phyloP scores from a whole-genome alignment of 371 early-diverging fungal genomes.

The Lichtheimia corymbifera region DNA sequence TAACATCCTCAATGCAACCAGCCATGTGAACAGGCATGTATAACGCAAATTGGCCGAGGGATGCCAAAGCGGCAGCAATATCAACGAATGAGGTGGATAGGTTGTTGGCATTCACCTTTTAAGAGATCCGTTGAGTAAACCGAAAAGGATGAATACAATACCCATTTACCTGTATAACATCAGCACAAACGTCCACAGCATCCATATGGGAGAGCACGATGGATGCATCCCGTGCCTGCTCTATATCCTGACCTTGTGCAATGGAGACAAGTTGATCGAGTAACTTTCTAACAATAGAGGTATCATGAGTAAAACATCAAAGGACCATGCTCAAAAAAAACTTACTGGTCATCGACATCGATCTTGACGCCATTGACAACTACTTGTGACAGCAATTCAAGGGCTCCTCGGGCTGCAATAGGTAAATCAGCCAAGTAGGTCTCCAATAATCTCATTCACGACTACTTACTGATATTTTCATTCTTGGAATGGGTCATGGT shows the following conservation, averaged over 20 bases:
- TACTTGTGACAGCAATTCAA: slow-evolving; percentile 13
- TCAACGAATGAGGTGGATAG: slow-evolving; percentile 33
- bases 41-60: slow-evolving; percentile 59
- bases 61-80: slow-evolving; percentile 48
- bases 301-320: not conserved
- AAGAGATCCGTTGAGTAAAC: not conserved
- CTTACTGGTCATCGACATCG: slow-evolving; percentile 5
- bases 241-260: slow-evolving; percentile 46
- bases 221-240: slow-evolving; percentile 64
- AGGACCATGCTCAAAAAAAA: too few relatives aligned
- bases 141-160: not conserved
- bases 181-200: slow-evolving; percentile 6
- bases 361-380: not conserved
- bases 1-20: slow-evolving; percentile 34
- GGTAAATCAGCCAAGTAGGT: not conserved
- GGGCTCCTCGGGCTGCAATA: not conserved
- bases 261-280: slow-evolving; percentile 41
- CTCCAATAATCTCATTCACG: not conserved
- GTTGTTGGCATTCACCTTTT: slow-evolving; percentile 9
- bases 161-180: slow-evolving; percentile 6
- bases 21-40: slow-evolving; percentile 53
- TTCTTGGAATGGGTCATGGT: too few relatives aligned
- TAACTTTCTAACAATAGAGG: slow-evolving; percentile 24
- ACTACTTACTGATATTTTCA: not conserved
- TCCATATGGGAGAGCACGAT: slow-evolving; percentile 54